Evolutionary conservation across 1,139 yeast species (phyloP).

Genomic region (Citeromyces hawaiiensis): DNA sequence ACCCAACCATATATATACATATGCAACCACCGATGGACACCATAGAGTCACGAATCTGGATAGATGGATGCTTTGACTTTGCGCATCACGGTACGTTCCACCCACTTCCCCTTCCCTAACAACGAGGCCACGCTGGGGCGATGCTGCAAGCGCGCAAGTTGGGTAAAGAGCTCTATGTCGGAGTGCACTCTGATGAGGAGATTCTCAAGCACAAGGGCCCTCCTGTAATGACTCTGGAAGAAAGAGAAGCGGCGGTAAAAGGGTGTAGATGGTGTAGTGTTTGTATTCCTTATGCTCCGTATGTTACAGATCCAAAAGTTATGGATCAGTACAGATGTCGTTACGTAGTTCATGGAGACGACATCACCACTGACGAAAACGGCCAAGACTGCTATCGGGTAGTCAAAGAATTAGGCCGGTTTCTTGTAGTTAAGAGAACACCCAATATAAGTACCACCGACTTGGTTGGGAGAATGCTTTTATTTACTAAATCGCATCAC

Average conservation of each 20-base stretch:
- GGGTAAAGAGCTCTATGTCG: conserved; percentile 65
- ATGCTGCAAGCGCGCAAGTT: conserved; percentile 81
- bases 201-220: conserved; percentile 79
- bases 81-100: conserved; percentile 73
- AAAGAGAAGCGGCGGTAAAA: conserved; percentile 69
- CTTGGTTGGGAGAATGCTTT: conserved; percentile 80
- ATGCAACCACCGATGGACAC: conserved; percentile 2
- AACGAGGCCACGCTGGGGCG: conserved; percentile 81
- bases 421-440: conserved; percentile 82
- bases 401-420: conserved; percentile 77
- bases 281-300: conserved; percentile 74
- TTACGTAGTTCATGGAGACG: conserved; percentile 93
- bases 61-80: conserved; percentile 96
- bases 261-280: conserved; percentile 85
- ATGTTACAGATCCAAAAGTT: conserved; percentile 80
- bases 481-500: conserved; percentile 48
- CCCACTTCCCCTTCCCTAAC: conserved; percentile 1
- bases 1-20: neutral
- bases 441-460: conserved; percentile 94
- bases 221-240: conserved; percentile 77
- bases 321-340: conserved; percentile 66
- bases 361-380: conserved; percentile 88
- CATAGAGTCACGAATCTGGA: conserved; percentile 45
- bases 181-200: conserved; percentile 87
- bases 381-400: conserved; percentile 86